A percentile compares a stretch with the other conserved stretches of the same genome.
These are phyloP conservation scores for Hypoxylon sp. DNA, from an alignment of 2,329 filamentous ascomycete genomes.

Conservation along the genomic window DNA sequence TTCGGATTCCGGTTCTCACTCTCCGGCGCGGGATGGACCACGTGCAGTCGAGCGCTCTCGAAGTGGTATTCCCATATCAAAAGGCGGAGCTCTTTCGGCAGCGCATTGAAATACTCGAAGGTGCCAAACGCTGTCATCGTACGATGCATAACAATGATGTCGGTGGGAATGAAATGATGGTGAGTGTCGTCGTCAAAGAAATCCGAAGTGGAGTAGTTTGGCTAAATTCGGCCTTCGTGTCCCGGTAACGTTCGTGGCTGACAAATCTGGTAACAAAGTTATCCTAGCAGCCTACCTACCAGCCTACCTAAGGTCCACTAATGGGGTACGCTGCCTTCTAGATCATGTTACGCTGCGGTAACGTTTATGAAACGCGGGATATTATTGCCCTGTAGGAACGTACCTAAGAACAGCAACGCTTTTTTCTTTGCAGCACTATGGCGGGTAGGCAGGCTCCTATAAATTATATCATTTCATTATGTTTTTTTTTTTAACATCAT, in stretches of 20 bases:
- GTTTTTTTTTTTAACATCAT: too few species aligned
- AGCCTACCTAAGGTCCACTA: background rate
- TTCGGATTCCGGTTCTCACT: slow-evolving; percentile 21
- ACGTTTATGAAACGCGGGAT: slow-evolving; percentile 1
- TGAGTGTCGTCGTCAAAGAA: slow-evolving; percentile 15
- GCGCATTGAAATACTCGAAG: slow-evolving; percentile 31
- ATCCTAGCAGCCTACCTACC: too few species aligned
- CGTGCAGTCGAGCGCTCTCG: slow-evolving; percentile 32
- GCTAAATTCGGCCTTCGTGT: slow-evolving; percentile 11
- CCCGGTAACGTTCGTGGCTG: slow-evolving; percentile 3
- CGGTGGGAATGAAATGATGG: background rate
- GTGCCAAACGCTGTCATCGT: slow-evolving; percentile 20
- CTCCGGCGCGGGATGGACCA: slow-evolving; percentile 38
- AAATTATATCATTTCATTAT: too few species aligned
- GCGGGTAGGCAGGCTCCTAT: too few species aligned
- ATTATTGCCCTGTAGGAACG: background rate
- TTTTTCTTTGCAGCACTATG: too few species aligned
- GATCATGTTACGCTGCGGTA: background rate
- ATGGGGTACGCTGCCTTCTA: background rate
- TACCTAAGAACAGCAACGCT: too few species aligned
- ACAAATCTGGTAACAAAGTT: background rate
- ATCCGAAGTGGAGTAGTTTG: slow-evolving; percentile 9
- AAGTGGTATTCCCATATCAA: slow-evolving; percentile 42
- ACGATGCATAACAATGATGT: background rate
- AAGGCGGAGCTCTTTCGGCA: slow-evolving; percentile 39